A percentile compares a stretch with the other conserved stretches of the same genome.
Conservation (phyloP, 2,329 filamentous ascomycete species). For the Colletotrichum sp. region DNA sequence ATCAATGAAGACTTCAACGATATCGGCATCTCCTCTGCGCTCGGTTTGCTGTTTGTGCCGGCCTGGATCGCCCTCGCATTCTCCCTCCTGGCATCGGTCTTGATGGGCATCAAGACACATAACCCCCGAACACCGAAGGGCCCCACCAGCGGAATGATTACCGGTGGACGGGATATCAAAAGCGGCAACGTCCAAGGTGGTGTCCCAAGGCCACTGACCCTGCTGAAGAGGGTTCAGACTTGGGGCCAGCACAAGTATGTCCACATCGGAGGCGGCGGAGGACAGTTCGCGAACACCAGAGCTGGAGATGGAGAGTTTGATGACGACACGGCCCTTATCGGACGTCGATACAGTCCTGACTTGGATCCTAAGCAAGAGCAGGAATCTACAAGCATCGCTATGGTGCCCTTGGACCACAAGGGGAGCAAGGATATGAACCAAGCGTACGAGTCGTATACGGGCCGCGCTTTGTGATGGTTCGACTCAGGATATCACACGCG, state of each 20-base stretch:
- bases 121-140: neutral
- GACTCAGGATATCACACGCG: neutral
- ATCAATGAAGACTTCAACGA: slow-evolving; percentile 29
- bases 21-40: slow-evolving; percentile 27
- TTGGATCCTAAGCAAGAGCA: neutral
- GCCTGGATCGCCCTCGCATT: slow-evolving; percentile 29
- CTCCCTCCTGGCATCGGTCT: slow-evolving; percentile 24
- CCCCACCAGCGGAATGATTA: slow-evolving; percentile 3
- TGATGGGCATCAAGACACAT: neutral
- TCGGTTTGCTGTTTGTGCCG: slow-evolving; percentile 29
- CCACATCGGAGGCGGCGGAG: slow-evolving; percentile 26
- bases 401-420: slow-evolving; percentile 19
- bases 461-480: neutral
- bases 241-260: slow-evolving; percentile 33
- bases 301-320: neutral
- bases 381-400: slow-evolving; percentile 11
- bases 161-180: neutral
- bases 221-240: slow-evolving; percentile 23
- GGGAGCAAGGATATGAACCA: slow-evolving; percentile 27
- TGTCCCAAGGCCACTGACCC: neutral
- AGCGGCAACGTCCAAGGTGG: neutral
- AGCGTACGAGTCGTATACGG: slow-evolving; percentile 29
- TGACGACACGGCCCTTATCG: neutral
- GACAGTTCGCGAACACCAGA: neutral
- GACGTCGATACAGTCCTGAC: neutral